Base-by-base conservation (phyloP, 331 rosid genomes). In the Stylosanthes scabra region DNA sequence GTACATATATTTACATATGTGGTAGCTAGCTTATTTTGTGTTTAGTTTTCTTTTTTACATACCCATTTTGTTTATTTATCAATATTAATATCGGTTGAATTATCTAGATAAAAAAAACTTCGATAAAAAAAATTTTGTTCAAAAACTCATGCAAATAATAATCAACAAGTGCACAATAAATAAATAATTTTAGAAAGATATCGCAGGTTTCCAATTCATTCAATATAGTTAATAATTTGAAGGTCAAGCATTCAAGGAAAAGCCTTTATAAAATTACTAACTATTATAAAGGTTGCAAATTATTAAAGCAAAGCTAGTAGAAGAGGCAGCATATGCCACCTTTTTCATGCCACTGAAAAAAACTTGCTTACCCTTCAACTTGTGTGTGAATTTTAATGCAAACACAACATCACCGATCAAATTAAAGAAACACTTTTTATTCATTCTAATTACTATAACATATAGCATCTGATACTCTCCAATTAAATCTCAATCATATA, bases 321-420 rank as follows among this genome's bases (percentile, higher is more conserved):
- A 41, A n/a, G 52, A 14, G 52, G 41, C 69, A 63, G 54, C 54
- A 63, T 63, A 63, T 20, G 37, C 52, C 12, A 11, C 54, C 39
- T 34, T 61, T 61, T 63, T 14, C 39, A 16, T 16, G 41, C 69
- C 51, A 41, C 69, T 10, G 9, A 10, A 16, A 51, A 51, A 39
- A 11, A 14, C 29, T 63, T 29, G 15, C 10, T 63, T 42, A 9
- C 52, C 37, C 54, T 16, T 63, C 68, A 41, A 42, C 54, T 6
- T 45, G 20, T 20, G 9, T 42, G 69, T 57, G 39, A 34, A 34
- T 34, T 34, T 34, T 46, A 66, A 27, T 46, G 58, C 44, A 27
- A 27, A 12, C 16, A 42, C 7, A 49, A 27, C 44, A 4, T 11
- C 20, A 7, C 25, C 40, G 27, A 46, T 66, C 58, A 27, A 64